These are phyloP conservation scores for Avicennia marina DNA, from an alignment of 257 asterid species.

Conservation along the genomic window DNA sequence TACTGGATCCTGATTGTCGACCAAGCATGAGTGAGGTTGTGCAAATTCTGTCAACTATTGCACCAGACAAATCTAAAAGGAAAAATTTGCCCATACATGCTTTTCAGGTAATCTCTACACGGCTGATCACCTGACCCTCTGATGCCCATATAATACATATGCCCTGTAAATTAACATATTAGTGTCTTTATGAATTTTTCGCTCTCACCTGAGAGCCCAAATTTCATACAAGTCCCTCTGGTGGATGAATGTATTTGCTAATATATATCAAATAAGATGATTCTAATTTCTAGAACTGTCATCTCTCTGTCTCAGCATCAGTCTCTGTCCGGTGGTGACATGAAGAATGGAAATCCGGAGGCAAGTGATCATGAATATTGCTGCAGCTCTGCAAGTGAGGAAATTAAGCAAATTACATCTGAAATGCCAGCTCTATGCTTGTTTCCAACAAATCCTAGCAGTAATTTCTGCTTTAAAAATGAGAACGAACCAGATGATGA, in stretches of 20 bases:
- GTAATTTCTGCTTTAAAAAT: slow-evolving; percentile 7
- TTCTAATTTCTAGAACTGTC: no score
- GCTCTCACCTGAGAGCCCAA: no score
- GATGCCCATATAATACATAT: no score
- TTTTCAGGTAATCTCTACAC: slow-evolving; percentile 37
- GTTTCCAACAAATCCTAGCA: slow-evolving; percentile 10
- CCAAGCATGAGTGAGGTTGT: slow-evolving; percentile 95
- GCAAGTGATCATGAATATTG: slow-evolving; percentile 9
- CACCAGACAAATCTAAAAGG: slow-evolving; percentile 73
- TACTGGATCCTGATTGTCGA: slow-evolving; percentile 89
- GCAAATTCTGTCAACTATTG: slow-evolving; percentile 78
- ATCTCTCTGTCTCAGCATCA: slow-evolving; percentile 9
- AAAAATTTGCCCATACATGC: slow-evolving; percentile 42
- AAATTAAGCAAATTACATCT: slow-evolving; percentile 56
- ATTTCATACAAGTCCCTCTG: no score
- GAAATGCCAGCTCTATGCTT: slow-evolving; percentile 32
- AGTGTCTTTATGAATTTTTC: no score
- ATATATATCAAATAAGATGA: no score
- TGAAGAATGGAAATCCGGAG: slow-evolving; percentile 19
- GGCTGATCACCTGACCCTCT: no score
- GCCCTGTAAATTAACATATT: no score
- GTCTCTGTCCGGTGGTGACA: slow-evolving; percentile 26
- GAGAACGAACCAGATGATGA: slow-evolving; percentile 25
- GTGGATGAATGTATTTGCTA: no score
- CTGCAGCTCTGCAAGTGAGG: slow-evolving; percentile 36